Evolutionary conservation across 768 basidiomycete species (phyloP), one percentile per base, ranked within the genome.

Genomic region (Holtermanniella nyarrowii): DNA sequence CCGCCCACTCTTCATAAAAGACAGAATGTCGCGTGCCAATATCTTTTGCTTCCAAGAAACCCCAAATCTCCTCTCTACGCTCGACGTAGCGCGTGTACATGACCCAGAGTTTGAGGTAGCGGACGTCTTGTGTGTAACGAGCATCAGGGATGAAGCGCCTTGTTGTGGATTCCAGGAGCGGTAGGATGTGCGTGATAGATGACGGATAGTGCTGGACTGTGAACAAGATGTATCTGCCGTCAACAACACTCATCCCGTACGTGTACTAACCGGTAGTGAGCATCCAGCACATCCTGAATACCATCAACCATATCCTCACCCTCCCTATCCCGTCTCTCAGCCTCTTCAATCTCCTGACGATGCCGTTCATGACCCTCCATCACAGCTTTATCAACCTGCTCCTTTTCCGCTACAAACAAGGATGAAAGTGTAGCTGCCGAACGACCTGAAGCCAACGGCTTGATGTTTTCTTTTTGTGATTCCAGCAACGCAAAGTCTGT

Each of bases 81-180:
- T 89, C 84, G 49, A 88, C 80, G 62, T 85, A 79, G 49, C 80
- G 80, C 10, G 90, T 84, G 68, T 93, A 90, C 45, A 85, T 76
- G 20, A 83, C 79, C 95, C 95, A 99, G 18, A 96, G 71, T 68
- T 88, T 87, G 45, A 96, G 77, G 72, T 96, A 95, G 40, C 93
- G 79, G 46, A 88, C 73, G 75, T 97, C 91, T 47, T 81, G 82
- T 44, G 64, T 61, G 72, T 95, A 97, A 13, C 81, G 73, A n/a
- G 78, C 75, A 67, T 97, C 93, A 23, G 80, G 77, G 57, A 83
- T 80, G 71, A 96, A 95, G 50, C 80, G 79, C 25, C 80, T 73
- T 1, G 89, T 89, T 0, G 85, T 82, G 62, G 88, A 82, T 60
- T 91, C 86, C 16, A 99, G 76, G 4, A 96, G 72, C 42, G 87